Evolutionary conservation across 2,329 filamentous ascomycete species (phyloP), one percentile per base, ranked within the genome.

Genomic region (Ophiostoma novo-ulmi): DNA sequence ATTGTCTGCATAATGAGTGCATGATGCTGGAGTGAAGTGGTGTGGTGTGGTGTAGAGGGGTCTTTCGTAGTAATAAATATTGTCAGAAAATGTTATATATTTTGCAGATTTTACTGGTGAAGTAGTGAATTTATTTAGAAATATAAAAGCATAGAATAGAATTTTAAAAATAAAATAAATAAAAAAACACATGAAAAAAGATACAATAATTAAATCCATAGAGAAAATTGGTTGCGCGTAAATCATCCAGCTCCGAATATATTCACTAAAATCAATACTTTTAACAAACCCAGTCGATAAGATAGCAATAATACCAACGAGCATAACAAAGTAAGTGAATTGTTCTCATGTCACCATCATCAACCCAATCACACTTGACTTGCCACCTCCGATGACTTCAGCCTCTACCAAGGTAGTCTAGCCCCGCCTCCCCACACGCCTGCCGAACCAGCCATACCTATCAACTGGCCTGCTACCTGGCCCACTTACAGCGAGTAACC

Each of bases 401-500:
- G 44, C 44, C 44, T 48, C 44, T 20, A 20, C 44, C 44, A 20
- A 31, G 31, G 31, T 31, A 31, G 14, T 48, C 14, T 48, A 13
- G 52, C 52, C 52, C 52, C 52, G 52, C 52, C 52, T 58, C 52
- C 52, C 52, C 52, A 58, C 52, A 22, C 52, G 31, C 52, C 52
- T 58, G n/a, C 52, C 52, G 52, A 26, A 58, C 22, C 52, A 26
- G 22, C 52, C 52, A 22, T 26, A 26, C n/a, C n/a, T 26, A 58
- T 22, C 44, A 48, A 6, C n/a, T 22, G 26, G 52, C 22, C 48
- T 35, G 26, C 58, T 14, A 31, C 13, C 13, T 6, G 58, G 58
- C 58, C 58, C 58, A 63, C 58, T 35, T 58, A 26, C 58, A 63
- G 31, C 31, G 31, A 35, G 17, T 38, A 67, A 66, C 64, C 55